Percentiles rank a stretch among this genome's conserved stretches.
phyloP scores from a whole-genome alignment of 805 yeast species.

The Cyberlindnera mrakii region DNA sequence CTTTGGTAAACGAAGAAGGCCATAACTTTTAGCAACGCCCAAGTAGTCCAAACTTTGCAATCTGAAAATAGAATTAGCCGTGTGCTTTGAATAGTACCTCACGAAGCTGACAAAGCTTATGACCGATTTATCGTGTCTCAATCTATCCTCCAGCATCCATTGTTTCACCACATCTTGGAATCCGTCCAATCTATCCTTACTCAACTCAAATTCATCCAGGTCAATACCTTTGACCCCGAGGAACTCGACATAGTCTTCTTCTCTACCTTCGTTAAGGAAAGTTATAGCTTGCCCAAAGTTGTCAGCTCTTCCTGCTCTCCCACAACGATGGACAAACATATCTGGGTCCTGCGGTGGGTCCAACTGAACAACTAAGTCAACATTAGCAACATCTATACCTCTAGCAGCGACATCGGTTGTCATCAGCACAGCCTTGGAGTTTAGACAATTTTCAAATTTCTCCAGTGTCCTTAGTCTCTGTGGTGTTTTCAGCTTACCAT shows the following conservation, averaged over 20 bases:
- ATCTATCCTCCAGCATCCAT: constrained; percentile 71
- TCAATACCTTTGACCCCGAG: constrained; percentile 65
- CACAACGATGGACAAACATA: constrained; percentile 87
- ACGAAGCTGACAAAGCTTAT: constrained; percentile 78
- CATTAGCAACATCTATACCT: constrained; percentile 93
- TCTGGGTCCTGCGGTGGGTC: constrained; percentile 95
- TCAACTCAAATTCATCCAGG: constrained; percentile 34
- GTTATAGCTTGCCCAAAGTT: constrained; percentile 74
- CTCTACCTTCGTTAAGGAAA: constrained; percentile 67
- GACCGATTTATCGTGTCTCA: constrained; percentile 75
- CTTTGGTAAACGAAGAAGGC: constrained; percentile 76
- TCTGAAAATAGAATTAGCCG: constrained; percentile 84
- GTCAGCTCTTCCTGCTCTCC: constrained; percentile 93
- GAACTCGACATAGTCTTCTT: constrained; percentile 75
- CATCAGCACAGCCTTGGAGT: constrained; percentile 55
- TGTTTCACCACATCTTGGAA: constrained; percentile 25
- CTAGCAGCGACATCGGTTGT: constrained; percentile 99
- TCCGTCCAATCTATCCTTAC: constrained; percentile 6
- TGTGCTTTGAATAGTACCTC: constrained; percentile 79
- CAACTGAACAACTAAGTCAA: constrained; percentile 86
- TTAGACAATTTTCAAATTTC: constrained; percentile 34
- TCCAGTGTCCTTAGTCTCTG: constrained; percentile 71
- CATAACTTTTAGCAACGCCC: constrained; percentile 70
- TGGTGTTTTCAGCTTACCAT: constrained; percentile 83
- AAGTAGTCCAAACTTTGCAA: constrained; percentile 62